Evolutionary conservation across 768 basidiomycete genomes (phyloP).

Genomic region (Suillus sp.): DNA sequence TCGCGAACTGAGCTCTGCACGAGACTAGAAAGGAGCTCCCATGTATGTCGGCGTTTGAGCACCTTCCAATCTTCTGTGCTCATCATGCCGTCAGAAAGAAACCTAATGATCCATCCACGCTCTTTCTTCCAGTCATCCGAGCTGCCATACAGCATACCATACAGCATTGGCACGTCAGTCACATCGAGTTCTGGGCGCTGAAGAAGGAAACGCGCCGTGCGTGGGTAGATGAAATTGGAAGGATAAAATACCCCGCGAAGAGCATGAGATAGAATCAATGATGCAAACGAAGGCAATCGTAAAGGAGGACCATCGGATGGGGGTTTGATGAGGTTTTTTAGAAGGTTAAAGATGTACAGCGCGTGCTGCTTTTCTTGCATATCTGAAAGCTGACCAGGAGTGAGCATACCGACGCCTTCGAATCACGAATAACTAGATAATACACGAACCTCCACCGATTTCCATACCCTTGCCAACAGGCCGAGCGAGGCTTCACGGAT

Average conservation of each 20-base stretch:
- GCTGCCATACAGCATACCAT: slow-evolving; percentile 81
- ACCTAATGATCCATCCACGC: slow-evolving; percentile 84
- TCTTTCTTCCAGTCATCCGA: slow-evolving; percentile 84
- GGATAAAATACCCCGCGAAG: slow-evolving; percentile 85
- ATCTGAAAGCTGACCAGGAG: slow-evolving; percentile 48
- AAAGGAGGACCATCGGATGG: slow-evolving; percentile 39
- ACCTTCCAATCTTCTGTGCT: slow-evolving; percentile 80
- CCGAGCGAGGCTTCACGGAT: slow-evolving; percentile 63
- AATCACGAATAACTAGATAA: background rate
- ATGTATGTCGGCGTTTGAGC: slow-evolving; percentile 79
- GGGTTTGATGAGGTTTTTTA: slow-evolving; percentile 60
- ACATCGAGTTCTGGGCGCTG: slow-evolving; percentile 84
- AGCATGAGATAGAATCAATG: slow-evolving; percentile 82
- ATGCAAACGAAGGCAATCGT: slow-evolving; percentile 75
- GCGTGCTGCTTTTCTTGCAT: slow-evolving; percentile 82
- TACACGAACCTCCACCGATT: slow-evolving; percentile 59
- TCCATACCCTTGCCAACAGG: slow-evolving; percentile 63
- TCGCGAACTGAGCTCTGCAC: slow-evolving; percentile 71
- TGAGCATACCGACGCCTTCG: background rate
- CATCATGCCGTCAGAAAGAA: slow-evolving; percentile 80
- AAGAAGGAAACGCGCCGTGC: slow-evolving; percentile 84
- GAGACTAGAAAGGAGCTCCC: slow-evolving; percentile 83
- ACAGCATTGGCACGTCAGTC: slow-evolving; percentile 88
- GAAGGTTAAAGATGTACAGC: slow-evolving; percentile 63
- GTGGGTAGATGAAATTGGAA: slow-evolving; percentile 84